Evolutionary conservation across 1,284 basidiomycete genomes (phyloP), one percentile per base, ranked within the genome.

Genomic region (Microbotryum intermedium): DNA sequence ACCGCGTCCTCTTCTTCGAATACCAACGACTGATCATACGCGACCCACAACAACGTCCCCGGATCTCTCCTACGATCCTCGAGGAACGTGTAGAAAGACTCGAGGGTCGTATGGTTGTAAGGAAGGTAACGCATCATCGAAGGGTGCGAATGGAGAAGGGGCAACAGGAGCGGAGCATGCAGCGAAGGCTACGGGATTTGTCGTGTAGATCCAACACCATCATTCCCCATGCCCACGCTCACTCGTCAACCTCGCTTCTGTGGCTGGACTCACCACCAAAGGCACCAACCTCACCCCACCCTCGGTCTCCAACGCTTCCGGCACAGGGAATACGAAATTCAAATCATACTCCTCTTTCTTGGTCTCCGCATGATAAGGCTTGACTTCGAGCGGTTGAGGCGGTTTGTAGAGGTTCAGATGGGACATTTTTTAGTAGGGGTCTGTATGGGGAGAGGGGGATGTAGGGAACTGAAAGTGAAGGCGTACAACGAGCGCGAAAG

Each of bases 31-130:
- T 46, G 44, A 28, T 46, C 53, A 25, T 20, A 39, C 3, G 47
- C 25, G 26, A 20, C 46, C 21, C n/a, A 49, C 4, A 43, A 21
- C 16, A 57, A 16, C n/a, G 18, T 20, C 2, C 21, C 18, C n/a
- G 28, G 55, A 20, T 43, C 30, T 1, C 3, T 46, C 11, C 46
- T 46, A n/a, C 21, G 43, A 6, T 20, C 28, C 47, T 57, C 55
- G 3, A 55, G 29, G 34, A 39, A 21, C 44, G 61, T 59, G 23
- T 59, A 39, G 44, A 59, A 62, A 6, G 46, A n/a, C 70, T 42
- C n/a, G 43, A 43, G 51, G 8, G 54, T 30, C 7, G 50, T 25
- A n/a, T 57, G 59, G 6, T 57, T 58, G 43, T 62, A 62, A 16
- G 61, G 61, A n/a, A 62, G 47, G 50, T 57, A 62, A n/a, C 4